Base-by-base conservation (phyloP, 768 basidiomycete genomes). In the Boletales sp. region DNA sequence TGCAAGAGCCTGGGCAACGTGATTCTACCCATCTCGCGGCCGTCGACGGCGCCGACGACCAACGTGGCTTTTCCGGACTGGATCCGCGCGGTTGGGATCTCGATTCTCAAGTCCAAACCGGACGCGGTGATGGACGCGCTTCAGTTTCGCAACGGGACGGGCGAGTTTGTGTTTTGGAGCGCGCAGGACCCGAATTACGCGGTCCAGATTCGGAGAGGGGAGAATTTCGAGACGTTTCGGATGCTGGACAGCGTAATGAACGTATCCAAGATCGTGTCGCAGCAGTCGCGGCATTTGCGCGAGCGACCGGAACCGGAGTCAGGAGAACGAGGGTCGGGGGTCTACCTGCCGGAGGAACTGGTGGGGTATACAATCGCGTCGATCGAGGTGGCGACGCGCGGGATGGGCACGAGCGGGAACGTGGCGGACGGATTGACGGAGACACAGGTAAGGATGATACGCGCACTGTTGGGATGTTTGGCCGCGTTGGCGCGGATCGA, bases 1-100 rank as follows among this genome's bases (percentile, higher is more conserved):
- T 99, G 97, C 75, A 98, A 98, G 71, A 93, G 90, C 58, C 74
- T 97, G 7, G 94, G 95, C 4, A 99, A 99, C 66, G 83, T 93
- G 29, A 86, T 99, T 37, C 76, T 99, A 1, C 97, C 97, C 0
- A 84, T 94, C 15, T 74, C 79, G 5, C 73, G 74, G 12, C 74
- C 83, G 0, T 76, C 72, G 32, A 65, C 75, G 19, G 64, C 67
- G 14, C 60, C 71, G 29, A 62, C 64, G 4, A 87, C 80, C 50
- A 70, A 68, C 4, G 69, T 81, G 0, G 78, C 86, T 0, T 90
- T 97, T 64, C 75, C 90, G 0, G 91, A 94, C 58, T 94, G 90
- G 90, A 90, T 94, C 32, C 82, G 94, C 2, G 82, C 83, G 1
- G 88, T 91, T 8, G 91, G 91, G 14, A 93, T 94, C 58, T 87